A percentile compares a stretch with the other conserved stretches of the same genome.
Conservation (phyloP, 1,284 basidiomycete genomes). For the Trichosporon inkin region DNA sequence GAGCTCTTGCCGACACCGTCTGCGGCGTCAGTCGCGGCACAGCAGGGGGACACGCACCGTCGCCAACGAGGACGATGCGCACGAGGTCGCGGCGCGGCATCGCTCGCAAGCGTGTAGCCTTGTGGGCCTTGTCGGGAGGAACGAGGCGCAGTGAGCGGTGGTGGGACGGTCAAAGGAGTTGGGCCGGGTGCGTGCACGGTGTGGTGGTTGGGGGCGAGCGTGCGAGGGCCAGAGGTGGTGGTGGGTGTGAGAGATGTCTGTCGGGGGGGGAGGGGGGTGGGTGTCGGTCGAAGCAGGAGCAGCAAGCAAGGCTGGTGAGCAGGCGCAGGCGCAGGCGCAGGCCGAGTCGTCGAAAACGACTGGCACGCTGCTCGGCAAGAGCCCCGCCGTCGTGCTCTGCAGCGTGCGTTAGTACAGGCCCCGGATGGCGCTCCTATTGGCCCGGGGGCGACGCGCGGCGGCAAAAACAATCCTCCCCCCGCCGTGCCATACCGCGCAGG, state of each 20-base stretch:
- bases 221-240: neutral
- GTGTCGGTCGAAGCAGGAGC: too few species aligned
- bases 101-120: neutral
- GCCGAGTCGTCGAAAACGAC: neutral
- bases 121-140: neutral
- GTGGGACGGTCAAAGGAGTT: neutral
- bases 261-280: too few species aligned
- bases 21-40: constrained; percentile 39
- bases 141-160: neutral
- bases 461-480: constrained; percentile 3
- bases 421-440: too few species aligned
- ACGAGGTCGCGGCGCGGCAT: constrained; percentile 49
- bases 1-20: constrained; percentile 93
- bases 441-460: neutral
- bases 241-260: too few species aligned
- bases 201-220: too few species aligned
- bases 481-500: neutral
- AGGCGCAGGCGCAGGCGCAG: too few species aligned
- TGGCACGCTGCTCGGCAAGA: neutral
- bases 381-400: too few species aligned
- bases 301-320: too few species aligned
- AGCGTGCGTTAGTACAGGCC: too few species aligned
- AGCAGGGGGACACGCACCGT: constrained; percentile 58
- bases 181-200: neutral
- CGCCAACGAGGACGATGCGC: constrained; percentile 87